Evolutionary conservation across 768 basidiomycete genomes (phyloP).

Genomic region (Collybiopsis confluens): DNA sequence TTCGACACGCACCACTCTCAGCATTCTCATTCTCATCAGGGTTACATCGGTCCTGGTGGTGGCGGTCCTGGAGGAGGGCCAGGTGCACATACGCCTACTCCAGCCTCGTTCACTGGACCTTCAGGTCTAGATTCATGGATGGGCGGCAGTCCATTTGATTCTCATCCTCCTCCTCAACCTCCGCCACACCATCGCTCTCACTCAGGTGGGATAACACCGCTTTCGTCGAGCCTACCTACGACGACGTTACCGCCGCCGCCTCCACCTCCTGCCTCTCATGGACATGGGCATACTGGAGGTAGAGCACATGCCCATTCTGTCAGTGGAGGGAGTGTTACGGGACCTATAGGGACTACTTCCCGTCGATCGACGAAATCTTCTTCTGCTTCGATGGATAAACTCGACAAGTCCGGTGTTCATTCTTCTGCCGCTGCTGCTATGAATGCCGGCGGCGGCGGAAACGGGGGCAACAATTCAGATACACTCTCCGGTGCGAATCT

Average conservation of each 20-base stretch:
- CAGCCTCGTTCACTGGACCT: not conserved
- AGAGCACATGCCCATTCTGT: not conserved
- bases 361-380: not conserved
- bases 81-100: not conserved
- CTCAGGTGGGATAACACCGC: slow-evolving; percentile 2
- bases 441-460: too few relatives aligned
- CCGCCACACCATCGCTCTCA: not conserved
- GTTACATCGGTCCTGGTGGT: not conserved
- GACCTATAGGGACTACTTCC: not conserved
- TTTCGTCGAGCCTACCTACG: slow-evolving; percentile 1
- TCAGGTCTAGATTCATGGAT: not conserved
- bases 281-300: not conserved
- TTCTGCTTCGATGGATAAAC: not conserved
- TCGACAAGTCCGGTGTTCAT: too few relatives aligned
- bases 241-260: not conserved
- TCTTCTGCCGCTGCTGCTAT: too few relatives aligned
- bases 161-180: slow-evolving; percentile 10
- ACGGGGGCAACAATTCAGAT: not conserved
- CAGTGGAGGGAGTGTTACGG: not conserved
- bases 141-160: not conserved
- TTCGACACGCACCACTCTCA: not conserved
- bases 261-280: not conserved
- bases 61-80: not conserved
- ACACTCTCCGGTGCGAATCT: not conserved
- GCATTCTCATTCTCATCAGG: not conserved